Base-by-base conservation (phyloP, 306 rosid species). In the Ochetophila trinervis region DNA sequence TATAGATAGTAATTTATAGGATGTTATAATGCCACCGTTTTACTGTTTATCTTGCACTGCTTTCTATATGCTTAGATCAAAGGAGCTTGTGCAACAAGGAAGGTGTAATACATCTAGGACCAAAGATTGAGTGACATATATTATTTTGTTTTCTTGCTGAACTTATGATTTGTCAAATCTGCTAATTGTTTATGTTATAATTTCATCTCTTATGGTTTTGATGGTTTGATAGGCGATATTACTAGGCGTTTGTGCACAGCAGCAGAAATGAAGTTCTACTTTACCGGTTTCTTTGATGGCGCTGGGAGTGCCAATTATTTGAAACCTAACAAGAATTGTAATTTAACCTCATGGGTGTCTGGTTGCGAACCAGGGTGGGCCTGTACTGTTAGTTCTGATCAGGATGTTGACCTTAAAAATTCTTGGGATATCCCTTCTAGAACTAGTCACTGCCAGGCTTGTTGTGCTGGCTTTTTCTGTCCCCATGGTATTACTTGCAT, bases 291-390 rank as follows among this genome's bases (percentile, higher is more conserved):
- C 45, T 78, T 88, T 71, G 85, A 72, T 66, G 60, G 57, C 49
- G 69, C 91, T 22, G 37, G 27, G 34, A 70, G 73, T 76, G 86
- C 79, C 72, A 79, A 77, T 74, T 88, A 86, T 64, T 70, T 90
- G 72, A 88, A 73, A 77, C 97, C 87, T 54, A 94, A 90, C 73
- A 82, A 68, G 83, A 94, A 94, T 66, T 94, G 99, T 77, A 94
- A 94, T 85, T 83, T 94, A 70, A 79, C 97, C 62, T 76, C 96
- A 22, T 94, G 99, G 99, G 81, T 84, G 65, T 45, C 96, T 51
- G 96, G 99, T n/a, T 94, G 99, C 30, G 97, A 94, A 82, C 99
- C 99, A 17, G 99, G 99, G 70, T 94, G 99, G 96, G 97, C 97
- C 21, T 94, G 99, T 48, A 76, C 90, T 75, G 71, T 73, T 48